Evolutionary conservation across 768 basidiomycete species (phyloP).

Genomic region (Psilocybe cyanescens): DNA sequence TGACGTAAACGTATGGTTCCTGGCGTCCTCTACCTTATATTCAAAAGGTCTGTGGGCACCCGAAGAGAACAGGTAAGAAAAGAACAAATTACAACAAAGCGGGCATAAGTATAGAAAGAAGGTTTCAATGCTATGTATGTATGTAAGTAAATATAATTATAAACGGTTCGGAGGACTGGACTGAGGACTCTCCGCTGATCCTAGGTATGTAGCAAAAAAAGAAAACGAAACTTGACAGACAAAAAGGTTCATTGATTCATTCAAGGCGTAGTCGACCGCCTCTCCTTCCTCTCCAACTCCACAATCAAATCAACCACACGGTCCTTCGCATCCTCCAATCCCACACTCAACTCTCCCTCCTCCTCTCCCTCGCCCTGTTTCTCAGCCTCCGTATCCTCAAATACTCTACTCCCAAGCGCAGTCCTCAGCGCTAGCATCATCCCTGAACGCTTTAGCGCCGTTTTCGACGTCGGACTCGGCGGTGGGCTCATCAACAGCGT

Average conservation of each 20-base stretch:
- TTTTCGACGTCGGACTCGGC: slow-evolving; percentile 40
- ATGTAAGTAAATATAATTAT: not conserved
- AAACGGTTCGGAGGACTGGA: too few species aligned
- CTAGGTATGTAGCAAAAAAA: not conserved
- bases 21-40: too few species aligned
- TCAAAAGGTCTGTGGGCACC: not conserved
- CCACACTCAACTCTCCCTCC: slow-evolving; percentile 57
- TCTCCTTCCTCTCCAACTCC: slow-evolving; percentile 40
- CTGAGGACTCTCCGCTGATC: not conserved
- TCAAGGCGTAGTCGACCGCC: slow-evolving; percentile 8
- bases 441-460: slow-evolving; percentile 17
- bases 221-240: not conserved
- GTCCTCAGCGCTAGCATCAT: slow-evolving; percentile 48
- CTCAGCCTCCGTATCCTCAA: slow-evolving; percentile 34
- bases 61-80: not conserved
- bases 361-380: slow-evolving; percentile 43
- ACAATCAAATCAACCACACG: slow-evolving; percentile 74
- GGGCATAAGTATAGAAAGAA: not conserved
- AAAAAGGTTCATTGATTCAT: not conserved
- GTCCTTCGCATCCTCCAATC: slow-evolving; percentile 77
- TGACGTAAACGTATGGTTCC: too few species aligned
- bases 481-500: slow-evolving; percentile 61
- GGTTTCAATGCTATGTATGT: not conserved
- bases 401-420: slow-evolving; percentile 54
- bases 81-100: not conserved